Evolutionary conservation across 148 eudicot genomes (phyloP).

Genomic region (Vaccinium corymbosum): DNA sequence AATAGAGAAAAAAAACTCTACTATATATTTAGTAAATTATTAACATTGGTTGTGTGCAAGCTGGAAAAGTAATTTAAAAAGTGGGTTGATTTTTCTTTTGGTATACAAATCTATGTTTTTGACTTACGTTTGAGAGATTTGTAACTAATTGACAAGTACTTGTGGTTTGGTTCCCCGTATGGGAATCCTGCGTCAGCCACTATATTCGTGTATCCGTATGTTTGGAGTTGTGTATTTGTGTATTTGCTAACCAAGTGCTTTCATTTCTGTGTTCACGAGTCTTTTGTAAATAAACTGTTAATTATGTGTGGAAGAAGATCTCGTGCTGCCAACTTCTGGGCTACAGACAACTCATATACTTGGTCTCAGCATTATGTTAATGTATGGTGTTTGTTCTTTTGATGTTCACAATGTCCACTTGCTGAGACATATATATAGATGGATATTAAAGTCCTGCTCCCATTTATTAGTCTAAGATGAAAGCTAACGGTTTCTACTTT

Average conservation of each 20-base stretch:
- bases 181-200: too few relatives aligned
- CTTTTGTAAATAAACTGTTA: neutral
- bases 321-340: constrained; percentile 4
- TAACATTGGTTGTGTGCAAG: too few relatives aligned
- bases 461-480: neutral
- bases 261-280: neutral
- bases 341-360: neutral
- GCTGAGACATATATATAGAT: neutral
- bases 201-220: neutral
- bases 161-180: too few relatives aligned
- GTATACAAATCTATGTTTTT: too few relatives aligned
- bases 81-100: too few relatives aligned
- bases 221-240: neutral
- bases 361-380: neutral
- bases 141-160: too few relatives aligned
- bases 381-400: neutral
- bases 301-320: neutral
- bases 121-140: too few relatives aligned
- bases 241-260: neutral
- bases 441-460: neutral
- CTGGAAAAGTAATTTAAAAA: too few relatives aligned
- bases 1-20: too few relatives aligned
- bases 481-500: constrained; percentile 10
- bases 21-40: too few relatives aligned
- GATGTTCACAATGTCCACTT: neutral